These are phyloP conservation scores for Stachybotrys elegans DNA, from an alignment of 2,329 filamentous ascomycete species.

Conservation along the genomic window DNA sequence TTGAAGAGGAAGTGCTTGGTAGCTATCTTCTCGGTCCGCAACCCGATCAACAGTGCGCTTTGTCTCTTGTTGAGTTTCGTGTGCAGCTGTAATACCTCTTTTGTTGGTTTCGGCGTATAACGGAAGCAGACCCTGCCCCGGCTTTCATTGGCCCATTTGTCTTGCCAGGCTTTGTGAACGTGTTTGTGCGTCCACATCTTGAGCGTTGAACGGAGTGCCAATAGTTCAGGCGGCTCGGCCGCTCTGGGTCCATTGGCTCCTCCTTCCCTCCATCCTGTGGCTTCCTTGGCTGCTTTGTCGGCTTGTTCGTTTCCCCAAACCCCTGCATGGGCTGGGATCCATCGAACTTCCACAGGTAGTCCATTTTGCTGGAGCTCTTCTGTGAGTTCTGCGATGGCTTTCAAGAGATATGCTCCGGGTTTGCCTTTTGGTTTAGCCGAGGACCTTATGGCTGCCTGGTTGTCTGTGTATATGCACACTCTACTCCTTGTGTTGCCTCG, in stretches of 20 bases:
- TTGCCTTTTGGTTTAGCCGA: slow-evolving; percentile 3
- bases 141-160: too few species aligned
- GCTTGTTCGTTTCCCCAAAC: slow-evolving; percentile 5
- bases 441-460: slow-evolving; percentile 6
- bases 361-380: slow-evolving; percentile 1
- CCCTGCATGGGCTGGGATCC: slow-evolving; percentile 1
- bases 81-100: slow-evolving; percentile 3
- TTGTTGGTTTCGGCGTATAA: too few species aligned
- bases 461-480: slow-evolving; percentile 5
- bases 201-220: not conserved
- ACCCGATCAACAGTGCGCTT: slow-evolving; percentile 3
- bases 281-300: too few species aligned
- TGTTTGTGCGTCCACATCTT: not conserved
- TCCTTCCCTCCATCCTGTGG: not conserved
- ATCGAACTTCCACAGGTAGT: not conserved
- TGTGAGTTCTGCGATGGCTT: not conserved
- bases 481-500: slow-evolving; percentile 3
- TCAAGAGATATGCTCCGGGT: slow-evolving; percentile 5
- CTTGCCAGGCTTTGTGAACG: too few species aligned
- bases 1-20: slow-evolving; percentile 12
- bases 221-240: not conserved
- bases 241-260: not conserved
- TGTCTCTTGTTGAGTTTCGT: slow-evolving; percentile 5
- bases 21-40: too few species aligned
- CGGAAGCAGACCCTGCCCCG: too few species aligned